Base-by-base conservation (phyloP, 495 filamentous ascomycete genomes). In the Lineolata rhizophorae region DNA sequence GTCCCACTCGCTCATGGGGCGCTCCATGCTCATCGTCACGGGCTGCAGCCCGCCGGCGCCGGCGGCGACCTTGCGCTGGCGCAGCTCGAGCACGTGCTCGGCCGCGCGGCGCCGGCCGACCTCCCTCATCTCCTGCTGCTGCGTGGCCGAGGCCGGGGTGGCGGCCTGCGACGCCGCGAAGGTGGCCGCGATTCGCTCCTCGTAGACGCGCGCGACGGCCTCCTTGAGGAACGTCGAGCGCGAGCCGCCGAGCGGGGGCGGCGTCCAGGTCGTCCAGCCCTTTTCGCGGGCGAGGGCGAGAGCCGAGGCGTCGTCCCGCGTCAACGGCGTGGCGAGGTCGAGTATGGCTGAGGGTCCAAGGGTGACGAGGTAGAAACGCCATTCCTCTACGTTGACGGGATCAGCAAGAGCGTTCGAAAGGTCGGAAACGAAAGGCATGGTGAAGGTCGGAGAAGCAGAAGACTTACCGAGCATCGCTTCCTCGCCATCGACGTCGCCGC, bases 151-250 rank as follows among this genome's bases (percentile, higher is more conserved):
- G 8, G 8, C 16, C 10, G 19, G 18, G 22, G 6, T n/a, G n/a
- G n/a, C n/a, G n/a, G 8, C 15, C 8, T 30, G 9, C 8, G 6
- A 8, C 6, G 28, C 9, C 22, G 29, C 31, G 27, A 35, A 44
- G 35, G 29, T 40, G 16, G 35, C 35, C 5, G 51, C 51, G 26
- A 64, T 51, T 18, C 53, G 53, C 20, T 62, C 58, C 35, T 67
- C 60, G 45, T 75, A 76, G 19, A 67, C 58, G 20, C 60, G 62
- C 2, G 60, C 55, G 12, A 73, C 54, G 0, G 68, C 67, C 48
- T 73, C 67, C 36, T 70, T 67, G 34, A 76, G 55, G 44, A 76
- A 76, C 8, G 59, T 64, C 6, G 56, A 53, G n/a, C 67, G 65
- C 25, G 53, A 65, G 18, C 43, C 42, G 17, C 51, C 53, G 3